Evolutionary conservation across 2,329 filamentous ascomycete species (phyloP).

Genomic region (Colletotrichum cordylinicola): DNA sequence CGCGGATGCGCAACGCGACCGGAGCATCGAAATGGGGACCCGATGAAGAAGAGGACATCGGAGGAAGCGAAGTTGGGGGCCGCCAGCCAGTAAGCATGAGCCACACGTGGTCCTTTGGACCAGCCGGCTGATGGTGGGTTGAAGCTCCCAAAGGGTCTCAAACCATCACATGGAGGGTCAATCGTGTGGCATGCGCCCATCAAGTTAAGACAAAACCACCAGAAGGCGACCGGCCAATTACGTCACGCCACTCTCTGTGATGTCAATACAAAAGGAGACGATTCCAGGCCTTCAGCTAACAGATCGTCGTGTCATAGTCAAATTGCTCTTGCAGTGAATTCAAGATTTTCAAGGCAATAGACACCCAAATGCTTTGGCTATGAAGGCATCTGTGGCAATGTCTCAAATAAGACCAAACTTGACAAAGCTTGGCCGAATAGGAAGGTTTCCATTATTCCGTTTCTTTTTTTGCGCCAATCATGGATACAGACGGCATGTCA

Average conservation of each 20-base stretch:
- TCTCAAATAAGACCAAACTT: background rate
- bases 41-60: background rate
- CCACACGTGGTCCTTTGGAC: background rate
- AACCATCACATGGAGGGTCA: constrained; percentile 3
- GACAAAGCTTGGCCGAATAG: background rate
- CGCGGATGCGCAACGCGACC: background rate
- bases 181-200: constrained; percentile 8
- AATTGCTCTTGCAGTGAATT: background rate
- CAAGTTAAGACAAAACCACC: constrained; percentile 1
- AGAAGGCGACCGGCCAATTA: background rate
- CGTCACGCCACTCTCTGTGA: background rate
- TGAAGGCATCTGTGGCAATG: background rate
- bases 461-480: background rate
- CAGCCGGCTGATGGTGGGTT: background rate
- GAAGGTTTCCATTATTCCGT: background rate
- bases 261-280: background rate
- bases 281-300: background rate
- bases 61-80: background rate
- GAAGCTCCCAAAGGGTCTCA: background rate
- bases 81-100: background rate
- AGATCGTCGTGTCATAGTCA: background rate
- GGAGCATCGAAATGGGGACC: background rate
- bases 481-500: background rate
- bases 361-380: background rate
- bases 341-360: background rate